Base-by-base conservation (phyloP, 2,329 filamentous ascomycete species). In the Aureobasidium sp. region DNA sequence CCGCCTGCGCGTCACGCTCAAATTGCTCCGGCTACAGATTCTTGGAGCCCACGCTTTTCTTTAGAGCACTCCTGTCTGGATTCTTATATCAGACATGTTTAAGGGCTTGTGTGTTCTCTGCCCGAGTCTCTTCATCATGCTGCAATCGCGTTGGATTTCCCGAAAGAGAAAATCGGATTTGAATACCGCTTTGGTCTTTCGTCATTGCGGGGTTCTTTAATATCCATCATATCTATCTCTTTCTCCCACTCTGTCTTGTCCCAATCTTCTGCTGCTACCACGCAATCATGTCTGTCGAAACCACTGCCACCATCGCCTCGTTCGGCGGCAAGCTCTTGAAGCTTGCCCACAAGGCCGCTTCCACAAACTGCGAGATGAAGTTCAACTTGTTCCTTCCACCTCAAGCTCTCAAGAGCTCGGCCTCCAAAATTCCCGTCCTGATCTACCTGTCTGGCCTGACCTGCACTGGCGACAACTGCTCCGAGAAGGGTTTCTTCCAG, bases 271-370 rank as follows among this genome's bases (percentile, higher is more conserved):
- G 21, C 21, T 42, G 16, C 34, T 15, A 11, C 9, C 10, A 27
- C 53, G 16, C 54, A 37, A 81, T 66, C 65, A 94, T 94, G 92
- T 80, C 88, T 63, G 91, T 97, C 81, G 90, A 89, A 73, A 96
- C 89, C 67, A 95, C 89, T 74, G 88, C 90, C 64, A 90, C 89
- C 65, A 96, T 97, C 76, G 83, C 87, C 79, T 90, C 86, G 74
- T 97, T 97, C 73, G 93, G 92, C 73, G 94, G 94, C 73, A 91
- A 91, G 78, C 88, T 99, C 63, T 84, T 96, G 69, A 97, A 99
- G 82, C 89, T 99, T 65, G 86, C 87, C 69, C 94, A 99, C 83
- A 67, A 73, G 65, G 71, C 92, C 61, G 78, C 82, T 67, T 82
- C 85, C 64, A 96, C 91, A 62, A 85, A 84, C 69, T 96, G 91